phyloP scores from a whole-genome alignment of 2,329 filamentous ascomycete species.

The Fusarium euwallaceae region DNA sequence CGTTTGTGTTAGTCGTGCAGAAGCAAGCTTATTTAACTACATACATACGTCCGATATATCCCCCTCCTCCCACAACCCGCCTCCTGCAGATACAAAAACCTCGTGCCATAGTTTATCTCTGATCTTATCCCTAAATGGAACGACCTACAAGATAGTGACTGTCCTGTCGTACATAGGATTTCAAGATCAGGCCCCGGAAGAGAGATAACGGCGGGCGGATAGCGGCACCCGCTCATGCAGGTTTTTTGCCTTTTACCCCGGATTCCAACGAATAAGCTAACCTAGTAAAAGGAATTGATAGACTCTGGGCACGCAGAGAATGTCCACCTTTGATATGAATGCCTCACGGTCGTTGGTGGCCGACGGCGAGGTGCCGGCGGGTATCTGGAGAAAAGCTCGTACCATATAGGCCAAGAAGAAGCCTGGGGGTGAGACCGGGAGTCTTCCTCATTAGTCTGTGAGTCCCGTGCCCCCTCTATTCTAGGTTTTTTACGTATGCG shows the following conservation, averaged over 20 bases:
- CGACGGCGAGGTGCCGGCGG: slow-evolving; percentile 32
- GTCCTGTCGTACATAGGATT: slow-evolving; percentile 7
- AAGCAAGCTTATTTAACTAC: slow-evolving; percentile 24
- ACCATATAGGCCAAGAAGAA: not conserved
- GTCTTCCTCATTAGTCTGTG: not conserved
- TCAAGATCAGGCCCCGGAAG: not conserved
- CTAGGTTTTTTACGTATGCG: slow-evolving; percentile 29
- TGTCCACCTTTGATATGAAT: slow-evolving; percentile 27
- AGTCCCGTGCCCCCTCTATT: not conserved
- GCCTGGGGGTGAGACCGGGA: not conserved
- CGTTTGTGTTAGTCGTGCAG: not conserved
- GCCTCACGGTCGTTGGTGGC: slow-evolving; percentile 8
- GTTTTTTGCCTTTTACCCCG: slow-evolving; percentile 22
- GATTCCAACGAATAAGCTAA: slow-evolving; percentile 20
- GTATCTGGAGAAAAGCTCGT: slow-evolving; percentile 6
- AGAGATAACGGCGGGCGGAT: slow-evolving; percentile 32
- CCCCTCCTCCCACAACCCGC: not conserved
- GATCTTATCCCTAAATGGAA: not conserved
- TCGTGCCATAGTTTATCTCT: slow-evolving; percentile 14
- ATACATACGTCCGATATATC: not conserved
- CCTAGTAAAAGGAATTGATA: slow-evolving; percentile 17
- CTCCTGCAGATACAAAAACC: not conserved
- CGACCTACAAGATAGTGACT: slow-evolving; percentile 21
- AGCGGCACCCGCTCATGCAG: not conserved
- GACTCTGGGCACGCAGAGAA: not conserved